These are phyloP conservation scores for Tubosaeta sp. DNA, from an alignment of 768 basidiomycete genomes.

Conservation along the genomic window DNA sequence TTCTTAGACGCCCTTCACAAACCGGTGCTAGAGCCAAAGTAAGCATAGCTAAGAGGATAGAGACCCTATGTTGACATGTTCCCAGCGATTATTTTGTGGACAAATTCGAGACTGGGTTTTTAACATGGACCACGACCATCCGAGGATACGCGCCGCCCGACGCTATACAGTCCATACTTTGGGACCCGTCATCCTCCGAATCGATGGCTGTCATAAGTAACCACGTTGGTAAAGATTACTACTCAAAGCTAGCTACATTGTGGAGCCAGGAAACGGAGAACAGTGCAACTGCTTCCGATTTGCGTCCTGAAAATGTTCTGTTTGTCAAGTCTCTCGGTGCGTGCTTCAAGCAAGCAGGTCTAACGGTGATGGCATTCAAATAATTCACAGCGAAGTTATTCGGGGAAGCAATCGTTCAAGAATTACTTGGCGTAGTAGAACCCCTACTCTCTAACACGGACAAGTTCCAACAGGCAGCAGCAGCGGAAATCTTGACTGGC, in stretches of 20 bases:
- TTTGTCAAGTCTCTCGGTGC: constrained; percentile 49
- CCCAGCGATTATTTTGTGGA: constrained; percentile 57
- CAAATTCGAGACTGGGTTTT: constrained; percentile 72
- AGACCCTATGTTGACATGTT: background rate
- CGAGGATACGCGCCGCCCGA: constrained; percentile 52
- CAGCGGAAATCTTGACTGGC: constrained; percentile 70
- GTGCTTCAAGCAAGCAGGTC: constrained; percentile 34
- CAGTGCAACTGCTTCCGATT: constrained; percentile 45
- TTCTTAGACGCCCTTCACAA: constrained; percentile 47
- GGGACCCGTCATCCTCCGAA: constrained; percentile 52
- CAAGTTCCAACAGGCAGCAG: constrained; percentile 83
- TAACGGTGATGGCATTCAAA: constrained; percentile 28
- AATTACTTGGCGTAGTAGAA: constrained; percentile 53
- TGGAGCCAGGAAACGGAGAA: constrained; percentile 82
- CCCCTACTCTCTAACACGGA: constrained; percentile 59
- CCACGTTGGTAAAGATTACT: constrained; percentile 50
- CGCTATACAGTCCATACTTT: constrained; percentile 33
- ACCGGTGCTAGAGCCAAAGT: constrained; percentile 37
- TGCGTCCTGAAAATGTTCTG: constrained; percentile 49
- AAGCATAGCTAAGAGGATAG: constrained; percentile 9
- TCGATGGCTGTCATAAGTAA: constrained; percentile 50
- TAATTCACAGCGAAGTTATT: constrained; percentile 58
- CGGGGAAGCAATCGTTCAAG: constrained; percentile 48
- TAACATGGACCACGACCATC: constrained; percentile 63
- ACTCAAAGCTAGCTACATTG: constrained; percentile 52